These are phyloP conservation scores for Monosporascus sp. DNA, from an alignment of 2,329 filamentous ascomycete species.

Conservation along the genomic window DNA sequence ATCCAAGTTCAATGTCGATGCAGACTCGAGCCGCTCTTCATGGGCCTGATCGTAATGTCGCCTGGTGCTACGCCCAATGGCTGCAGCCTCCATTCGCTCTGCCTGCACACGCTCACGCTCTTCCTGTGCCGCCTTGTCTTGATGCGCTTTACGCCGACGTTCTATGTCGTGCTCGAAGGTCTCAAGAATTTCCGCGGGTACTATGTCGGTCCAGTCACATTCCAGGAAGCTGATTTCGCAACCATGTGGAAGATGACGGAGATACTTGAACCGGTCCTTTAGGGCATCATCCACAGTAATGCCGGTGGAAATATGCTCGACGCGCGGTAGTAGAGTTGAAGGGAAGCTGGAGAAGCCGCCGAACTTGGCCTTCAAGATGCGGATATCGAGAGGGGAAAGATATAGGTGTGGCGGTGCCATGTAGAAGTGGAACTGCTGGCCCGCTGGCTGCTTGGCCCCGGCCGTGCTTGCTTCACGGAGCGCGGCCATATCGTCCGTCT, in stretches of 20 bases:
- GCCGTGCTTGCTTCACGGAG: conserved; percentile 14
- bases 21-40: conserved; percentile 33
- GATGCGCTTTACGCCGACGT: conserved; percentile 67
- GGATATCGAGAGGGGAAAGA: conserved; percentile 83
- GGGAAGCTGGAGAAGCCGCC: conserved; percentile 78
- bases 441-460: conserved; percentile 25
- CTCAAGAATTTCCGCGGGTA: conserved; percentile 67
- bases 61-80: conserved; percentile 50
- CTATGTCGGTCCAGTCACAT: conserved; percentile 91
- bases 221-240: conserved; percentile 88
- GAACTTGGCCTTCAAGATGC: conserved; percentile 85
- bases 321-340: conserved; percentile 75
- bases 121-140: conserved; percentile 78
- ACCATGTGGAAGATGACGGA: conserved; percentile 81
- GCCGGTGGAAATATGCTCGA: conserved; percentile 84
- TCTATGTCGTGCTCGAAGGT: conserved; percentile 74
- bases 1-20: conserved; percentile 42
- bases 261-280: conserved; percentile 78
- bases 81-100: conserved; percentile 71
- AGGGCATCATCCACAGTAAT: conserved; percentile 82
- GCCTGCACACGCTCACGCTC: conserved; percentile 80
- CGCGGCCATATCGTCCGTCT: conserved; percentile 20
- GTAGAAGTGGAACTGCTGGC: conserved; percentile 75
- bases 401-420: conserved; percentile 84
- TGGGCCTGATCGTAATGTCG: conserved; percentile 31